Base-by-base conservation (phyloP, 2,329 filamentous ascomycete genomes). In the Furcasterigmium furcatum region DNA sequence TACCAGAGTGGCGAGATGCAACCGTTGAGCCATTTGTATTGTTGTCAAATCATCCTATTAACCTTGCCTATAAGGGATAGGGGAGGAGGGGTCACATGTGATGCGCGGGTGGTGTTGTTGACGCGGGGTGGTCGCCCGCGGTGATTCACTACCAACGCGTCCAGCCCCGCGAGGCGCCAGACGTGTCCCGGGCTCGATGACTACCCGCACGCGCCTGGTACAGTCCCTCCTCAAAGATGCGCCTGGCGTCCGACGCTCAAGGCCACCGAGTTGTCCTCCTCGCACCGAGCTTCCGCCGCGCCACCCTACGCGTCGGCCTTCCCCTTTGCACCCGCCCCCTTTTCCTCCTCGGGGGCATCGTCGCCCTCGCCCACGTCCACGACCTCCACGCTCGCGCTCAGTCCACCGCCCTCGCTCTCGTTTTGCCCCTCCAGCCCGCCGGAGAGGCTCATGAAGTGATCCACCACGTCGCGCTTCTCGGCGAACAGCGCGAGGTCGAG, bases 401-500 rank as follows among this genome's bases (percentile, higher is more conserved):
- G 50, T 12, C 24, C n/a, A 0, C 72, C 76, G 16, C 65, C 67
- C 41, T 66, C 65, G 32, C 66, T 66, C 19, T 29, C 41, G 43
- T 78, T 76, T 46, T 68, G 63, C 5, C 64, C 66, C 58, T 81
- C 77, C 10, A 80, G 52, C 40, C 66, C 66, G 39, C 66, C 67
- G 18, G 72, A 69, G 48, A 73, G 66, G n/a, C 68, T 63, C 38
- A 82, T 52, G 57, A 82, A 82, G 61, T 77, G 82, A 46, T 84
- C 76, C 4, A 83, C 81, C 9, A 87, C 80, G 7, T 82, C 75
- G 43, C 73, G 72, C 72, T 88, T 84, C 55, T 84, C 80, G 52
- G 83, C 81, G 54, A 87, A 76, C 62, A 87, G 81, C 14, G 87
- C 87, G 54, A 90, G 72, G 56, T 90, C 88, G 3, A 91, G 72